phyloP scores from a whole-genome alignment of 495 filamentous ascomycete genomes.

The Paragyromitra xinjiangensis region DNA sequence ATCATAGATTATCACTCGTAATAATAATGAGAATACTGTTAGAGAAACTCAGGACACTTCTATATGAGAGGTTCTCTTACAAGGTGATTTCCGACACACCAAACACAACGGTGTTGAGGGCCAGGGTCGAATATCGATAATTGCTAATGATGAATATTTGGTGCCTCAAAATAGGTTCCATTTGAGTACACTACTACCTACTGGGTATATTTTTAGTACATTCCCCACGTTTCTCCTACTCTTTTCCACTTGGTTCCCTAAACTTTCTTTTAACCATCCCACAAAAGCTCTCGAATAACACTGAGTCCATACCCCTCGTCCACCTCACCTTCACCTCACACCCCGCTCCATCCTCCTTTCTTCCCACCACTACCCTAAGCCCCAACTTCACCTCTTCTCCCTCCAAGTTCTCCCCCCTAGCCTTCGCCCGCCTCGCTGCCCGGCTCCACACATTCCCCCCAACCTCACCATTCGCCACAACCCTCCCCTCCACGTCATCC shows the following conservation, averaged over 20 bases:
- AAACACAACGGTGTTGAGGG: background rate
- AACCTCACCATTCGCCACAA: slow-evolving; percentile 58
- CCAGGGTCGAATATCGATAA: background rate
- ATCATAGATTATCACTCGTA: background rate
- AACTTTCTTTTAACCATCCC: slow-evolving; percentile 71
- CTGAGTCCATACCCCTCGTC: slow-evolving; percentile 76
- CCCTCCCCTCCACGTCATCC: slow-evolving; percentile 62
- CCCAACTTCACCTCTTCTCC: slow-evolving; percentile 60
- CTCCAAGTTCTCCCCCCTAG: slow-evolving; percentile 48
- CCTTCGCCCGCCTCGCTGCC: slow-evolving; percentile 68
- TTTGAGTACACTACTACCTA: background rate
- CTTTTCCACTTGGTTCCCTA: background rate
- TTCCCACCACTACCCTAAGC: slow-evolving; percentile 58
- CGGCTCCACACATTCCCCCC: slow-evolving; percentile 77
- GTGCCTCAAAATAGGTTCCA: background rate
- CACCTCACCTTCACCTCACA: slow-evolving; percentile 66
- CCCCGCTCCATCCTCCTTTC: slow-evolving; percentile 17
- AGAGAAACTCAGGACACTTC: background rate
- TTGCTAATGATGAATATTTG: background rate
- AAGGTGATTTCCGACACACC: background rate
- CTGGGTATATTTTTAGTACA: background rate
- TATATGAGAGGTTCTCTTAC: background rate
- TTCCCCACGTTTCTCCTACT: background rate
- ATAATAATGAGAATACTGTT: background rate
- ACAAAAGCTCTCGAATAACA: slow-evolving; percentile 87